phyloP scores from a whole-genome alignment of 257 asterid genomes.

The Anisodus acutangulus region DNA sequence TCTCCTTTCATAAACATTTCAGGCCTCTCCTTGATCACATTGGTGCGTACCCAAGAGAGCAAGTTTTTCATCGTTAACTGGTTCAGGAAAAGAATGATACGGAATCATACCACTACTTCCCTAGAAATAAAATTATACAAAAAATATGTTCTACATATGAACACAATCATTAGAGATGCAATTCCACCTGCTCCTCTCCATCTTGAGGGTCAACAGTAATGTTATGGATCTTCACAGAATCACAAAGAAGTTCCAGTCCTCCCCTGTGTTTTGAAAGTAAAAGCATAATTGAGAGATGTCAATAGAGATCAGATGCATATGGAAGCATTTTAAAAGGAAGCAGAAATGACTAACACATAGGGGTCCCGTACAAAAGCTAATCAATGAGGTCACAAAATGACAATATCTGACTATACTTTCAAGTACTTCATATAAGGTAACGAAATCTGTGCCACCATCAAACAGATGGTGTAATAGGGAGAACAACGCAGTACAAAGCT shows the following conservation, averaged over 20 bases:
- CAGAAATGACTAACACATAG: neutral
- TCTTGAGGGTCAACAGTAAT: conserved; percentile 63
- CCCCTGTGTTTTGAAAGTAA: conserved; percentile 55
- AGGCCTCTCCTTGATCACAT: conserved; percentile 95
- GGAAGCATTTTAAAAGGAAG: neutral
- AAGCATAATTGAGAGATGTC: conserved; percentile 22
- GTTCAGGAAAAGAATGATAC: conserved; percentile 29
- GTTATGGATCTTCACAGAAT: conserved; percentile 82
- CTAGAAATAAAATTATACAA: neutral
- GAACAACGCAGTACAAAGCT: neutral
- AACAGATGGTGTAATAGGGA: neutral
- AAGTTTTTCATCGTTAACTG: conserved; percentile 81
- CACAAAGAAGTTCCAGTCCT: conserved; percentile 90
- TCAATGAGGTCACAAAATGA: neutral
- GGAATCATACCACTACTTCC: neutral
- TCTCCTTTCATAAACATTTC: conserved; percentile 99
- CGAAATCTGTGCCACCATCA: neutral
- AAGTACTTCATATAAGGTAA: neutral
- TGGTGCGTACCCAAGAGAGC: conserved; percentile 87
- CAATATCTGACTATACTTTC: neutral
- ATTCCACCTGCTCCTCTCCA: conserved; percentile 64
- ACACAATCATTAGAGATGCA: conserved; percentile 12
- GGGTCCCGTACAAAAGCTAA: conserved; percentile 11
- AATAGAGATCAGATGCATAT: neutral
- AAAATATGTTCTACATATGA: neutral